Percentiles rank a stretch among this genome's conserved stretches.
Conservation (phyloP, 345 rosid genomes). For the Sonneratia alba region DNA sequence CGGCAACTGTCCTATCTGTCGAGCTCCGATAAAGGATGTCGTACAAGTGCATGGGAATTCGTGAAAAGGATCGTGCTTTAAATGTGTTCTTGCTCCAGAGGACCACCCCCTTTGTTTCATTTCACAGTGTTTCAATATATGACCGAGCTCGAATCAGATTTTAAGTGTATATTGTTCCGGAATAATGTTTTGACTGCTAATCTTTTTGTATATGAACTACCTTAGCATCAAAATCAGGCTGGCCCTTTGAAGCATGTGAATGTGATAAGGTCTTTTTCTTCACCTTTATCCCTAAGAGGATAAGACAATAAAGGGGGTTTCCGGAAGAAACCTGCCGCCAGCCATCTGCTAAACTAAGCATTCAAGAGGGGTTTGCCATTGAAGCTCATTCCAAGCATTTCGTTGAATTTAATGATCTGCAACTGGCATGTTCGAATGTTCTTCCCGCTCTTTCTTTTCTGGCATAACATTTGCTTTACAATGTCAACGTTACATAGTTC, state of each 20-base stretch:
- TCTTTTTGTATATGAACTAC: background rate
- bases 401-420: too few relatives aligned
- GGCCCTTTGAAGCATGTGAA: background rate
- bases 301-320: background rate
- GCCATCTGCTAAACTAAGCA: too few relatives aligned
- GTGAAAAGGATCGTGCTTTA: background rate
- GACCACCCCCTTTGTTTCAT: background rate
- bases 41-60: background rate
- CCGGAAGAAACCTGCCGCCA: background rate
- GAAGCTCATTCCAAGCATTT: too few relatives aligned
- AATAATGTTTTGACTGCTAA: background rate
- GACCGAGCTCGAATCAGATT: background rate
- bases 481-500: too few relatives aligned
- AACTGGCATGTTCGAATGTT: too few relatives aligned
- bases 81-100: background rate
- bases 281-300: background rate
- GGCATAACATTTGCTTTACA: too few relatives aligned
- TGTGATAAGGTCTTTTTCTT: background rate
- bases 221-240: background rate
- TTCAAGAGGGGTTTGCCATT: too few relatives aligned
- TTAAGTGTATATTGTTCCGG: background rate
- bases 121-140: background rate
- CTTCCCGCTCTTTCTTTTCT: too few relatives aligned
- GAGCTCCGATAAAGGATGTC: background rate
- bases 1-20: constrained; percentile 8